Conservation (phyloP, 2,329 filamentous ascomycete species). For the Alternaria alternata region DNA sequence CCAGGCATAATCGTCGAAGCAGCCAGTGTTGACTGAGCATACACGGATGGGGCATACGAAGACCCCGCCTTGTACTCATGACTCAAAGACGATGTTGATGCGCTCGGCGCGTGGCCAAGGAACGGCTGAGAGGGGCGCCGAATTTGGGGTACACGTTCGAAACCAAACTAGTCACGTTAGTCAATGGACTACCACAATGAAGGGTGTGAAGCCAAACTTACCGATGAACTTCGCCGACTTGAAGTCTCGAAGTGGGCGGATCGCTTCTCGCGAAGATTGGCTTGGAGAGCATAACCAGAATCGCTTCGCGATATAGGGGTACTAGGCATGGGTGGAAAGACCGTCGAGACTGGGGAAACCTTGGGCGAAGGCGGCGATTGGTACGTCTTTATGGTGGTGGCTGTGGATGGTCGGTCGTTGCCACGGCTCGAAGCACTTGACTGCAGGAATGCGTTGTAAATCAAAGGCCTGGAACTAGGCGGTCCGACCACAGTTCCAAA, state of each 20-base stretch:
- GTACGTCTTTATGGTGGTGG: slow-evolving; percentile 46
- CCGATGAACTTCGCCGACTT: slow-evolving; percentile 88
- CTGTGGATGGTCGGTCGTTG: slow-evolving; percentile 73
- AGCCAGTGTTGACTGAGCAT: slow-evolving; percentile 84
- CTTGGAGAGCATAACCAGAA: slow-evolving; percentile 85
- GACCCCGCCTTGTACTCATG: slow-evolving; percentile 59
- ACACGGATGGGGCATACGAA: slow-evolving; percentile 79
- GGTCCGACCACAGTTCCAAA: slow-evolving; percentile 74
- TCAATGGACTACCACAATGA: slow-evolving; percentile 32
- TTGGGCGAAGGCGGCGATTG: slow-evolving; percentile 66
- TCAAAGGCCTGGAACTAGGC: slow-evolving; percentile 64
- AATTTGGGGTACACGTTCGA: slow-evolving; percentile 72
- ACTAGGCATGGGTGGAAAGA: slow-evolving; percentile 77
- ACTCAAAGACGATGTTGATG: slow-evolving; percentile 71
- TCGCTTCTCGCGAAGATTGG: slow-evolving; percentile 89
- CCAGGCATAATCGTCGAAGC: slow-evolving; percentile 88
- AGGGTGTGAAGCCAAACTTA: slow-evolving; percentile 38
- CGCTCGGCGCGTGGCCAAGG: slow-evolving; percentile 68
- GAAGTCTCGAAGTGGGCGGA: slow-evolving; percentile 88
- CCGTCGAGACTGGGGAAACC: slow-evolving; percentile 78
- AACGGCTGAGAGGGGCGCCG: slow-evolving; percentile 74
- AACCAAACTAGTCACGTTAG: slow-evolving; percentile 65
- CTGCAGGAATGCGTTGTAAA: slow-evolving; percentile 92
- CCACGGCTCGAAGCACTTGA: slow-evolving; percentile 70
- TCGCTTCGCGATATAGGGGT: slow-evolving; percentile 89